These are phyloP conservation scores for Taxillus chinensis DNA, from an alignment of 164 flowering plant genomes.

Conservation along the genomic window DNA sequence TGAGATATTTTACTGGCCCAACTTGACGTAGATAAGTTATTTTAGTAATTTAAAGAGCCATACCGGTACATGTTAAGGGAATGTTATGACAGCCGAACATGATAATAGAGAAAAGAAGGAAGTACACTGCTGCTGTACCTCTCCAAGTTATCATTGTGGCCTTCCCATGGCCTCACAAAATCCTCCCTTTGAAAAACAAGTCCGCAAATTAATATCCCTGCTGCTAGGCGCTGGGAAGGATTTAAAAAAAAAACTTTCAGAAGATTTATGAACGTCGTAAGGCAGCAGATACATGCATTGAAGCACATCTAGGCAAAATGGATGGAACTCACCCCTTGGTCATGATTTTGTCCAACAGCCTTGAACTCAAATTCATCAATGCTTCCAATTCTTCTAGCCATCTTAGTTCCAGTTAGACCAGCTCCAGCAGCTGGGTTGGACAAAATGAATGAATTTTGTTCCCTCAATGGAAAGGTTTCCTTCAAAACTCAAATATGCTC, in stretches of 20 bases:
- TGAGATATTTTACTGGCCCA: too few relatives aligned
- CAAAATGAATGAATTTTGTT: neutral
- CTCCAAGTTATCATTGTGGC: neutral
- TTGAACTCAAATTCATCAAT: constrained; percentile 5
- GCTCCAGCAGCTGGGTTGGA: constrained; percentile 2
- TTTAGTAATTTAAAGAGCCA: too few relatives aligned
- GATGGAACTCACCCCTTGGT: constrained; percentile 2
- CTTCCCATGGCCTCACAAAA: constrained; percentile 5
- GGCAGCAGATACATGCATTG: too few relatives aligned
- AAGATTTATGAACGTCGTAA: too few relatives aligned
- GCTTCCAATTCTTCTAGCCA: constrained; percentile 3
- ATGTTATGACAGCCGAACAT: too few relatives aligned
- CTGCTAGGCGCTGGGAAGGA: neutral
- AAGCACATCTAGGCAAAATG: too few relatives aligned
- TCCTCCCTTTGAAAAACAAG: neutral
- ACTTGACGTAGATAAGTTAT: too few relatives aligned
- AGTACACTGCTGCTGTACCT: neutral
- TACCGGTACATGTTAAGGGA: too few relatives aligned
- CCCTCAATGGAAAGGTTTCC: too few relatives aligned
- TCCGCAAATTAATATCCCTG: neutral
- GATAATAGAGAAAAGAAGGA: too few relatives aligned
- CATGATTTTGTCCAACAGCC: constrained; percentile 1
- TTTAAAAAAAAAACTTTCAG: too few relatives aligned
- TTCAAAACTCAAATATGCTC: too few relatives aligned
- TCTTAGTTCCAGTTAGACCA: constrained; percentile 1